Percentiles rank a stretch among this genome's conserved stretches.
These are phyloP conservation scores for Multifurca ochricompacta DNA, from an alignment of 768 basidiomycete species.

Conservation along the genomic window DNA sequence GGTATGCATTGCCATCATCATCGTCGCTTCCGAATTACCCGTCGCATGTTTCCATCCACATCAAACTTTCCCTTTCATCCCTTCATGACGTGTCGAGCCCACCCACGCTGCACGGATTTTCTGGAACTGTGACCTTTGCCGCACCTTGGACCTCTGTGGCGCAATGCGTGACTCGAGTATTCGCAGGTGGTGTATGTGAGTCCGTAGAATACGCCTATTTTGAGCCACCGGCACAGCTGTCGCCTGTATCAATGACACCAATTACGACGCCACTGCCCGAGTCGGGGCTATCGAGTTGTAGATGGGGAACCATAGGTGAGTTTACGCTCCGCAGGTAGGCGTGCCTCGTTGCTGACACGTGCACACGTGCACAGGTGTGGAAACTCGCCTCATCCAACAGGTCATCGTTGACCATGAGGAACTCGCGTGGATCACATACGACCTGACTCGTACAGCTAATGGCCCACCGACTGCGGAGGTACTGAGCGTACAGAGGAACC, in stretches of 20 bases:
- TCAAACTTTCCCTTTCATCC: conserved; percentile 51
- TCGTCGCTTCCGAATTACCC: conserved; percentile 30
- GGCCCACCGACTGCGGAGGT: conserved; percentile 51
- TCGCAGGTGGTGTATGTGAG: conserved; percentile 42
- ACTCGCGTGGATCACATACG: conserved; percentile 58
- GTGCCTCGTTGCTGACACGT: conserved; percentile 14
- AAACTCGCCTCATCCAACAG: conserved; percentile 61
- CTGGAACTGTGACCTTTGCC: conserved; percentile 47
- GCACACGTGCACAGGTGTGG: conserved; percentile 31
- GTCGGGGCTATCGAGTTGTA: conserved; percentile 54
- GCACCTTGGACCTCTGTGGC: conserved; percentile 46
- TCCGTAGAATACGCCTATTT: conserved; percentile 47
- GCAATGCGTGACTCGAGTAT: conserved; percentile 57
- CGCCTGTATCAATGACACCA: conserved; percentile 18
- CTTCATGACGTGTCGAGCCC: conserved; percentile 46
- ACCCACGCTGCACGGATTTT: conserved; percentile 56
- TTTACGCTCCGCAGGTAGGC: conserved; percentile 13
- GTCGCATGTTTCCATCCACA: conserved; percentile 40
- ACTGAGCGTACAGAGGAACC: conserved; percentile 41
- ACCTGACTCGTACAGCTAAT: conserved; percentile 49
- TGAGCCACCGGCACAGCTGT: conserved; percentile 31
- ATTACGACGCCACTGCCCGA: conserved; percentile 57
- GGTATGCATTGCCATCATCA: conserved; percentile 33
- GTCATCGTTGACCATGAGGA: conserved; percentile 57
- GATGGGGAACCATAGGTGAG: conserved; percentile 65